phyloP scores from a whole-genome alignment of 2,329 filamentous ascomycete genomes.

The Calonectria pseudoreteaudii region DNA sequence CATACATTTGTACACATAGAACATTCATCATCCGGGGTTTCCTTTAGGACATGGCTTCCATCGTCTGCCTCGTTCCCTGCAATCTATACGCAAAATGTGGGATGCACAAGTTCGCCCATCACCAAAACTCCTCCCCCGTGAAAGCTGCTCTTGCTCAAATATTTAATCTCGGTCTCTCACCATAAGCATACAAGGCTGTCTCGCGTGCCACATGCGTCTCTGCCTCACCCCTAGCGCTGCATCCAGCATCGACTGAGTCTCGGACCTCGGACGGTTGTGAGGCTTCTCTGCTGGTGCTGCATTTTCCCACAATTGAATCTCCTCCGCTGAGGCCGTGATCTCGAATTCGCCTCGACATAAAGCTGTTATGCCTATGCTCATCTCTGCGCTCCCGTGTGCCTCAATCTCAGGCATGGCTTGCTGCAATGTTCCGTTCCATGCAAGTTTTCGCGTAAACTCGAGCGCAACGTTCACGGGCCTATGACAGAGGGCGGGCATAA shows the following conservation, averaged over 20 bases:
- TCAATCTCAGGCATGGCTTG: conserved; percentile 74
- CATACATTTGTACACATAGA: background rate
- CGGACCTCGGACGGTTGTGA: conserved; percentile 56
- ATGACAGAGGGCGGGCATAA: conserved; percentile 82
- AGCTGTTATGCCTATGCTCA: conserved; percentile 77
- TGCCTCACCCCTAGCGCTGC: conserved; percentile 69
- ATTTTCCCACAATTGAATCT: conserved; percentile 70
- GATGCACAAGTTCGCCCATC: conserved; percentile 1
- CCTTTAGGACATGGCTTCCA: conserved; percentile 7
- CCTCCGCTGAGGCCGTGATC: conserved; percentile 83
- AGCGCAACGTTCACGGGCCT: conserved; percentile 79
- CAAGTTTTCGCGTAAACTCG: conserved; percentile 84
- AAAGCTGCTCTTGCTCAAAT: conserved; percentile 2
- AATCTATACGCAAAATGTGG: conserved; percentile 23
- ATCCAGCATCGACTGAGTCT: conserved; percentile 70
- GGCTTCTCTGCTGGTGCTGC: conserved; percentile 42
- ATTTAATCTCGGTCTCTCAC: conserved; percentile 59
- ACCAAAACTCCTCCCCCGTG: conserved; percentile 13
- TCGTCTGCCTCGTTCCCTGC: conserved; percentile 3
- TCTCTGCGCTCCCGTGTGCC: conserved; percentile 68
- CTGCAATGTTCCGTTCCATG: conserved; percentile 88
- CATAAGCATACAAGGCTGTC: conserved; percentile 66
- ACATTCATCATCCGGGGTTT: conserved; percentile 29
- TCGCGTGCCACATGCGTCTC: conserved; percentile 73
- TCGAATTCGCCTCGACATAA: conserved; percentile 87